Evolutionary conservation across 2,329 filamentous ascomycete genomes (phyloP), one percentile per base, ranked within the genome.

Genomic region (Nannizziopsis arthrosporioides): DNA sequence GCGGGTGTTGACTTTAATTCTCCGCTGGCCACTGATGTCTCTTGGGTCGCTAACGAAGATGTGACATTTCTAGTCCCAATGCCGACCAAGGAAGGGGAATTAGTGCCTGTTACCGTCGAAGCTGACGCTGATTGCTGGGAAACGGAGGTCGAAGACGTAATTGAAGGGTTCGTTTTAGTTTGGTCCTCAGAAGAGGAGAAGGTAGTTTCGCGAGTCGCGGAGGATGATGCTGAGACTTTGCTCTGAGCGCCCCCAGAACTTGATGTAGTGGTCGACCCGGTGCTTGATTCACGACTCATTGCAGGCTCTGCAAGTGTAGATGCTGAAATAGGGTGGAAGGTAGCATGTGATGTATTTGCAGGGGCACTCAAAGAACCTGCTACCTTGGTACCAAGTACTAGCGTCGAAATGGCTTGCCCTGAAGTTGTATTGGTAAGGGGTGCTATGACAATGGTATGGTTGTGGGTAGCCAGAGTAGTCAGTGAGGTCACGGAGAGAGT

Each of bases 341-440:
- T 45, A 15, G 27, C 47, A 18, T 30, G 14, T 27, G 42, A 45
- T 19, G 41, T 50, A 15, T 19, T 22, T 19, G 37, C n/a, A 17
- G 19, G 15, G 47, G 45, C 27, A 35, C 11, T 17, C n/a, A 42
- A 22, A 22, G 45, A 22, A 34, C 41, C 45, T 44, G 42, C 41
- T 35, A 42, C 45, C 31, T 40, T 34, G 12, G 32, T 45, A 27
- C 47, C 47, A 45, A 50, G 45, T 30, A 50, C 36, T 15, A 45
- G 7, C 27, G 42, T 45, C 27, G 47, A 37, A 35, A n/a, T 17
- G 22, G 18, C 32, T 17, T 50, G 39, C 11, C 6, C 17, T 27
- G 39, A 11, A 27, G 17, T 32, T 14, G 42, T 45, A 30, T 40
- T 45, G n/a, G 41, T 30, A 19, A 35, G 42, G 11, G 47, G 35